Evolutionary conservation across 495 filamentous ascomycete species (phyloP), one percentile per base, ranked within the genome.

Genomic region (Astrocystis sublimbata): DNA sequence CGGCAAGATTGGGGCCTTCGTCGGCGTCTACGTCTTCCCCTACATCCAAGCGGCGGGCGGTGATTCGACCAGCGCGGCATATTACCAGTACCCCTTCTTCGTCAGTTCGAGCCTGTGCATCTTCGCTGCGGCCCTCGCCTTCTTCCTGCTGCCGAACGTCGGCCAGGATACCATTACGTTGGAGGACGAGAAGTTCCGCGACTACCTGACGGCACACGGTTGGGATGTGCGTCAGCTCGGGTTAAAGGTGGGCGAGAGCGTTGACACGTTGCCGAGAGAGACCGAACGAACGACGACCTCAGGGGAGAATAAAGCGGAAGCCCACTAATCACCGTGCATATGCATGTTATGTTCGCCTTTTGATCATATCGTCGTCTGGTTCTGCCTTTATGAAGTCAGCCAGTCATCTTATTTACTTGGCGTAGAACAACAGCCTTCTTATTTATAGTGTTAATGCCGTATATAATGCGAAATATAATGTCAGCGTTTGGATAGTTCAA

Each of bases 1-100:
- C 0, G 92, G 92, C 40, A 96, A 96, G 75, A 83, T 96, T 49
- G 93, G 93, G 17, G 93, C 91, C 7, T 96, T 96, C 68, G 85
- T 96, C n/a, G 93, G 93, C 40, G 89, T 89, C 15, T 91, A 89
- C 63, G 86, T 92, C 6, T 90, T 96, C 65, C 89, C 89, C 0
- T 79, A 88, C 55, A 88, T 93, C 54, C 79, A 86, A 43, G 76
- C 81, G 21, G 89, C 90, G 0, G 88, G 87, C n/a, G 83, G 82
- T 3, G 65, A 68, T 21, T 53, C 68, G 19, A 80, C 82, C 38
- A 72, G 73, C 15, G 72, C 79, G 0, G 76, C 82, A 8, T 79
- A 79, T 13, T 92, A 90, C 26, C 91, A 96, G 70, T 88, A 92
- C 68, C 91, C 91, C 0, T 94, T 92, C 75, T 92, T 85, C 68